These are phyloP conservation scores for Diaporthe vaccinii DNA, from an alignment of 2,329 filamentous ascomycete species.

Conservation along the genomic window DNA sequence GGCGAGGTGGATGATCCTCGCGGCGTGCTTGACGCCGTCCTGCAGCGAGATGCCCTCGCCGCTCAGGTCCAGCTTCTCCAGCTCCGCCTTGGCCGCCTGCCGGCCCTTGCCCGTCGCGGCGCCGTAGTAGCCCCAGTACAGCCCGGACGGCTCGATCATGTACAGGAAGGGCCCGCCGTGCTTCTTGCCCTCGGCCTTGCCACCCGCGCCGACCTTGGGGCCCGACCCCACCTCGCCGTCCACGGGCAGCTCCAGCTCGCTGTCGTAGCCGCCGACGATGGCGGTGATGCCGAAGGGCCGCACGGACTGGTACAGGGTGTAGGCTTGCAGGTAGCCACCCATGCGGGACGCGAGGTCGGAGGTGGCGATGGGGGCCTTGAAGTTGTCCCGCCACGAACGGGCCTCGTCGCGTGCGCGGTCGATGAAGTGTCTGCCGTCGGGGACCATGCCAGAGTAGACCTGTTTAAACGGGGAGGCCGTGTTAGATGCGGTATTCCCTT, in stretches of 20 bases:
- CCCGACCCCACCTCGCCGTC: constrained; percentile 92
- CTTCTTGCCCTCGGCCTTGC: constrained; percentile 80
- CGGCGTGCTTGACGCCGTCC: constrained; percentile 95
- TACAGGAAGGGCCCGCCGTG: constrained; percentile 94
- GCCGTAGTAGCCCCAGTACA: constrained; percentile 99
- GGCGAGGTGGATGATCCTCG: constrained; percentile 95
- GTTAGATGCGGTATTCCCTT: constrained; percentile 13
- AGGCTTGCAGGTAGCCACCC: constrained; percentile 96
- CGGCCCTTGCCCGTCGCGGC: constrained; percentile 97
- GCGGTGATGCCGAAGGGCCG: constrained; percentile 97
- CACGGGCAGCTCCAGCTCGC: constrained; percentile 85
- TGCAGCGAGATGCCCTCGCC: constrained; percentile 82
- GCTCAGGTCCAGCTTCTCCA: constrained; percentile 95
- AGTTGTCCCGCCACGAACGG: constrained; percentile 88
- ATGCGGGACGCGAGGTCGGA: constrained; percentile 91
- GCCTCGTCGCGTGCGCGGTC: constrained; percentile 95
- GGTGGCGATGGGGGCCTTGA: constrained; percentile 94
- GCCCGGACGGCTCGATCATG: constrained; percentile 98
- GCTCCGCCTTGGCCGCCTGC: constrained; percentile 96
- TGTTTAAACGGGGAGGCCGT: constrained; percentile 52
- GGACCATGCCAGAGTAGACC: constrained; percentile 94
- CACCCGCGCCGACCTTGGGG: constrained; percentile 83
- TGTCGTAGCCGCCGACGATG: constrained; percentile 94
- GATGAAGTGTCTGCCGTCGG: constrained; percentile 95
- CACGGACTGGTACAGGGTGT: constrained; percentile 97